These are phyloP conservation scores for Glycyrrhiza uralensis DNA, from an alignment of 306 rosid species.

Conservation along the genomic window DNA sequence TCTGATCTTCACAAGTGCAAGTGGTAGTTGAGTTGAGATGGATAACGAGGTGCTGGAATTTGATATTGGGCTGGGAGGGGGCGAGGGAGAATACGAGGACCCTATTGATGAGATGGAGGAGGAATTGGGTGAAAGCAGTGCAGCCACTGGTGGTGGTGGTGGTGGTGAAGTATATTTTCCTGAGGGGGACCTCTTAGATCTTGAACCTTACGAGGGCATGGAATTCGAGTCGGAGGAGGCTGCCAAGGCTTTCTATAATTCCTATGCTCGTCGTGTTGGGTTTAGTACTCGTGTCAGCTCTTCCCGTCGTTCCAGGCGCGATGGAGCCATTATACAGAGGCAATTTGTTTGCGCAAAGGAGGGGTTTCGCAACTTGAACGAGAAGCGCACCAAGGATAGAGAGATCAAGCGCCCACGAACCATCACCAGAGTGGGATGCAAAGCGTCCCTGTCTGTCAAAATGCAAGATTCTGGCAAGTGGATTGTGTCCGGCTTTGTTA, in stretches of 20 bases:
- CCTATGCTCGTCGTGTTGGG: slow-evolving; percentile 97
- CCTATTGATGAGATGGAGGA: slow-evolving; percentile 62
- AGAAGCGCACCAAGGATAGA: slow-evolving; percentile 96
- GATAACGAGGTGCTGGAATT: slow-evolving; percentile 83
- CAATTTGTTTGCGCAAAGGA: slow-evolving; percentile 98
- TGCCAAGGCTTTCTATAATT: slow-evolving; percentile 95
- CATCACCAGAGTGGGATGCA: slow-evolving; percentile 93
- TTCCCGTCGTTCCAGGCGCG: slow-evolving; percentile 94
- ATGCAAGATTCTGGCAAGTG: slow-evolving; percentile 98
- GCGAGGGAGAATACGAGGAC: slow-evolving; percentile 59
- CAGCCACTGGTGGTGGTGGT: slow-evolving; percentile 33
- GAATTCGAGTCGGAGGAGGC: slow-evolving; percentile 99
- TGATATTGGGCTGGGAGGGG: slow-evolving; percentile 81
- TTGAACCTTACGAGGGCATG: slow-evolving; percentile 93
- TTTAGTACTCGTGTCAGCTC: slow-evolving; percentile 98
- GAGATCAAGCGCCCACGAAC: slow-evolving; percentile 96
- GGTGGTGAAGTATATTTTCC: slow-evolving; percentile 68
- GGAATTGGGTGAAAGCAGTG: slow-evolving; percentile 62
- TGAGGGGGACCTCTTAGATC: slow-evolving; percentile 89
- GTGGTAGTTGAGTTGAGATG: slow-evolving; percentile 31
- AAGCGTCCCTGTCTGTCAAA: slow-evolving; percentile 93
- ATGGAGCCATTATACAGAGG: slow-evolving; percentile 95
- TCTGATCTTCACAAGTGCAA: too few species aligned
- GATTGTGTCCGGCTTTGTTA: slow-evolving; percentile 94
- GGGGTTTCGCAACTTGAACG: slow-evolving; percentile 93